Conservation (phyloP, 1,284 basidiomycete species). For the Kalmanozyma brasiliensis region DNA sequence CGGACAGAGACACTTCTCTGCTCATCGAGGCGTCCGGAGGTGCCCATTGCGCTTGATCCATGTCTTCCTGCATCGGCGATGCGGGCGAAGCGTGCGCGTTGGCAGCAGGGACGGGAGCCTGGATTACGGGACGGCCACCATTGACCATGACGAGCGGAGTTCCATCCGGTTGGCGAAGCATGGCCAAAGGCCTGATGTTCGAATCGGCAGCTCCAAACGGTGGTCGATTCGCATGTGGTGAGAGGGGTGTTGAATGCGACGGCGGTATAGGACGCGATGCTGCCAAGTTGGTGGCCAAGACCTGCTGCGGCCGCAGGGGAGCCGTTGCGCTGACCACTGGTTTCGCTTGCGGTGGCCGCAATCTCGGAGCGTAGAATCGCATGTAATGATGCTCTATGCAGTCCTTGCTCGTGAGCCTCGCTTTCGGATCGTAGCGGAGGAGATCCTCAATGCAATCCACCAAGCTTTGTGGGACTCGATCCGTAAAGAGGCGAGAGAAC, state of each 20-base stretch:
- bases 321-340: slow-evolving; percentile 45
- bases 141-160: slow-evolving; percentile 27
- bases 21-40: slow-evolving; percentile 17
- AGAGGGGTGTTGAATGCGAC: slow-evolving; percentile 49
- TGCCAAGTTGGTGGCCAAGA: too few species aligned
- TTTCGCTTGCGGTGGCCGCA: slow-evolving; percentile 57
- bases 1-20: slow-evolving; percentile 38
- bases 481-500: slow-evolving; percentile 82
- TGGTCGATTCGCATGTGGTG: slow-evolving; percentile 25
- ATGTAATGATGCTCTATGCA: slow-evolving; percentile 91
- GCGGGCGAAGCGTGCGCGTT: slow-evolving; percentile 17
- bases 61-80: slow-evolving; percentile 53
- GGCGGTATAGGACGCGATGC: slow-evolving; percentile 44
- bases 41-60: slow-evolving; percentile 43
- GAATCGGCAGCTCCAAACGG: slow-evolving; percentile 51
- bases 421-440: slow-evolving; percentile 88
- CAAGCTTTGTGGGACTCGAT: slow-evolving; percentile 80
- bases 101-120: slow-evolving; percentile 1
- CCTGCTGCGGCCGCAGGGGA: slow-evolving; percentile 29
- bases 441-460: slow-evolving; percentile 92
- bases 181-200: slow-evolving; percentile 35
- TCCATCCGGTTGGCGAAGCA: slow-evolving; percentile 35
- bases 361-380: slow-evolving; percentile 73
- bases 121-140: slow-evolving; percentile 14
- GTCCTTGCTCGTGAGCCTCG: slow-evolving; percentile 83